These are phyloP conservation scores for Boletus subcaerulescens DNA, from an alignment of 768 basidiomycete species.

Conservation along the genomic window DNA sequence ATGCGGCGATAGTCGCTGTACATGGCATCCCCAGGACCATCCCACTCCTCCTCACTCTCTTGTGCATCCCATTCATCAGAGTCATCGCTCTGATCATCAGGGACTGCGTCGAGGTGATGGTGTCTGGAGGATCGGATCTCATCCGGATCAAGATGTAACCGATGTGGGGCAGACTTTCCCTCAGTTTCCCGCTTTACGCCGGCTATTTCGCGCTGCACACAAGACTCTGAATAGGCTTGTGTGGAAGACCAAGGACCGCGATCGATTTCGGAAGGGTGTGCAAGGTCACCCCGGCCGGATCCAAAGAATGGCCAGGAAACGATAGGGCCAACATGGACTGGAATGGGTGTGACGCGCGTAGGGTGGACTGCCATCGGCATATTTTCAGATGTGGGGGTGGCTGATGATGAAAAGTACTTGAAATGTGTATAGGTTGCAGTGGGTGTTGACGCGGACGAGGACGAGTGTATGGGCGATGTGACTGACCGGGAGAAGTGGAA, in stretches of 20 bases:
- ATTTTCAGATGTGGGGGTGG: constrained; percentile 4
- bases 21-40: constrained; percentile 70
- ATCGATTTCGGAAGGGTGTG: constrained; percentile 64
- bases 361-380: background rate
- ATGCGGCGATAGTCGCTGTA: constrained; percentile 81
- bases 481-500: constrained; percentile 23
- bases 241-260: constrained; percentile 77
- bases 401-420: constrained; percentile 19
- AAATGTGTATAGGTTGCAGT: constrained; percentile 21
- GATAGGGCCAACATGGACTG: constrained; percentile 69
- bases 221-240: constrained; percentile 59
- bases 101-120: constrained; percentile 63
- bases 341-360: constrained; percentile 13
- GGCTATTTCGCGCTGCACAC: constrained; percentile 64
- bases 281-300: constrained; percentile 70
- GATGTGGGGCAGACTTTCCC: constrained; percentile 71
- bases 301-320: constrained; percentile 93
- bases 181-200: constrained; percentile 78
- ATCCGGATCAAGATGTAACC: constrained; percentile 76
- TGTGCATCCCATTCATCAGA: constrained; percentile 77
- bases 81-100: constrained; percentile 72
- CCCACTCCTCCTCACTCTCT: constrained; percentile 77
- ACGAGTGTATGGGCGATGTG: constrained; percentile 20
- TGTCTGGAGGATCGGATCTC: constrained; percentile 71
- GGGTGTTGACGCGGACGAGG: constrained; percentile 26